Evolutionary conservation across 495 filamentous ascomycete species (phyloP).

Genomic region (Aspergillus funiculosus): DNA sequence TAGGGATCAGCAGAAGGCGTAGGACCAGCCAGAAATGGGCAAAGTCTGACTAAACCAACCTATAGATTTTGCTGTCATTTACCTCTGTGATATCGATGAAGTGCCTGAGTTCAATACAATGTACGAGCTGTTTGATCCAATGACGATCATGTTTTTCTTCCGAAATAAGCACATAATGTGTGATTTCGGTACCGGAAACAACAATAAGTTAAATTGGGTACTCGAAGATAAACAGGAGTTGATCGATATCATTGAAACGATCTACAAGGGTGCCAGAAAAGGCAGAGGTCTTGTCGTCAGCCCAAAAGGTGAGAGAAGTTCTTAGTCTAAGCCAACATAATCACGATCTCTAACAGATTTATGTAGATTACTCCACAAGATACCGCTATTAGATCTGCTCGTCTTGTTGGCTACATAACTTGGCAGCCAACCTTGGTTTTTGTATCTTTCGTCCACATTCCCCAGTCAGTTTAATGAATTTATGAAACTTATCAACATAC

Average conservation of each 20-base stretch:
- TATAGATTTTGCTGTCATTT: conserved; percentile 67
- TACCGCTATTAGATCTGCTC: conserved; percentile 61
- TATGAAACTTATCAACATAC: conserved; percentile 4
- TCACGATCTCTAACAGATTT: conserved; percentile 17
- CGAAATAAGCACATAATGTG: conserved; percentile 98
- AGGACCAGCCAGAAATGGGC: not conserved
- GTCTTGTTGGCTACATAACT: not conserved
- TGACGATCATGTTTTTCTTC: conserved; percentile 88
- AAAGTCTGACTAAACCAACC: not conserved
- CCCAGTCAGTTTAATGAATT: conserved; percentile 10
- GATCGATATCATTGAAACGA: conserved; percentile 97
- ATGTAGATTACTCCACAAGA: conserved; percentile 70
- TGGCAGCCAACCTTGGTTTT: not conserved
- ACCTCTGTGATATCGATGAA: conserved; percentile 93
- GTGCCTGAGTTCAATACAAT: conserved; percentile 97
- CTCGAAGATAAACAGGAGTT: conserved; percentile 97
- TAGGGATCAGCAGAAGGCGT: too few relatives aligned
- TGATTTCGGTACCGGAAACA: conserved; percentile 97
- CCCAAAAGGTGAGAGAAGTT: conserved; percentile 59
- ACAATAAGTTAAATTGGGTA: conserved; percentile 97
- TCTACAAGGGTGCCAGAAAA: conserved; percentile 96
- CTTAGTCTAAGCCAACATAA: not conserved
- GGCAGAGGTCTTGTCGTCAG: conserved; percentile 92
- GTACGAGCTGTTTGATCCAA: conserved; percentile 71
- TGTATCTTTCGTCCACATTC: not conserved